A percentile compares a stretch with the other conserved stretches of the same genome.
Evolutionary conservation across 2,329 filamentous ascomycete species (phyloP).

Genomic region (Aspergillus persii): DNA sequence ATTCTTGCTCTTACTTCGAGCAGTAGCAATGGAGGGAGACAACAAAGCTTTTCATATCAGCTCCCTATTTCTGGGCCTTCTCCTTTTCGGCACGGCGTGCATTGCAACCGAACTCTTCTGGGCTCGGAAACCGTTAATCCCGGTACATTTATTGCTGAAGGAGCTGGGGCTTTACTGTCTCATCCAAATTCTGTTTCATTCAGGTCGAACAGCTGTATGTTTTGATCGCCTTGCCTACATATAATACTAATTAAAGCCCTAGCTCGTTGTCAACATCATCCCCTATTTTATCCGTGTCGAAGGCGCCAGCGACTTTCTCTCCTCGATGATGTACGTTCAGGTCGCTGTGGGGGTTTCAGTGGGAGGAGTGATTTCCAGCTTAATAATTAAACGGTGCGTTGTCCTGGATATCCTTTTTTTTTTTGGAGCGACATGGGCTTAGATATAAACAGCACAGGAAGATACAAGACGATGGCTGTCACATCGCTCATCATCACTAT

Average conservation of each 20-base stretch:
- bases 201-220: constrained; percentile 15
- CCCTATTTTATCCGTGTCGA: constrained; percentile 20
- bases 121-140: constrained; percentile 19
- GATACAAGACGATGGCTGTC: constrained; percentile 8
- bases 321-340: background rate
- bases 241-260: background rate
- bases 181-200: constrained; percentile 13
- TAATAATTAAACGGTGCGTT: constrained; percentile 13
- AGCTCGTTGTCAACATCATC: background rate
- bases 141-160: constrained; percentile 10
- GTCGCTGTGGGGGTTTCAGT: constrained; percentile 2
- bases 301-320: constrained; percentile 13
- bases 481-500: constrained; percentile 1
- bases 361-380: background rate
- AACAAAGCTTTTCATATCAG: background rate
- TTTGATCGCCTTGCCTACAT: background rate
- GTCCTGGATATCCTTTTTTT: background rate
- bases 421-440: background rate
- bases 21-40: background rate
- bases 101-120: constrained; percentile 17
- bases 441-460: background rate
- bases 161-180: constrained; percentile 12
- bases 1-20: constrained; percentile 4
- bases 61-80: background rate
- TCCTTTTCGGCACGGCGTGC: background rate